phyloP scores from a whole-genome alignment of 495 filamentous ascomycete genomes.

The Neurospora pannonica region DNA sequence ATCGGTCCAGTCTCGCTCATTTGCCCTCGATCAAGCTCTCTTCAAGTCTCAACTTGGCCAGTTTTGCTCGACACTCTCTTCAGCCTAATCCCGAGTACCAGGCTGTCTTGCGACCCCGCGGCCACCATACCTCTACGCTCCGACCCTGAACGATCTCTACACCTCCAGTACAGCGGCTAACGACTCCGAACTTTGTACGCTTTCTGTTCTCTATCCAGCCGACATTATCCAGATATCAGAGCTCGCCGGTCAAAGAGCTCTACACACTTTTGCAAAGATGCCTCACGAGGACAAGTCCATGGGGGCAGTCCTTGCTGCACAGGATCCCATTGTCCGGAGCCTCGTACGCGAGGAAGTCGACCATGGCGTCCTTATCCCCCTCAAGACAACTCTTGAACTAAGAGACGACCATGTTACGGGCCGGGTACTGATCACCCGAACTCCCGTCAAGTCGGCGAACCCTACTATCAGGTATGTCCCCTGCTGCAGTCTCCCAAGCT shows the following conservation, averaged over 20 bases:
- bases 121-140: background rate
- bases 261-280: conserved; percentile 12
- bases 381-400: conserved; percentile 48
- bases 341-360: conserved; percentile 22
- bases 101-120: background rate
- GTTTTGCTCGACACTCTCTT: background rate
- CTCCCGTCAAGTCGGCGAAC: conserved; percentile 44
- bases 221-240: background rate
- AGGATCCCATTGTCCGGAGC: conserved; percentile 19
- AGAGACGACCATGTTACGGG: conserved; percentile 37
- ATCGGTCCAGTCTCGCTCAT: background rate
- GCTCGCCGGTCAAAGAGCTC: background rate
- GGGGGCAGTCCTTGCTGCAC: conserved; percentile 13
- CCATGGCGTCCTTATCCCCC: conserved; percentile 37
- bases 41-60: background rate
- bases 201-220: background rate
- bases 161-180: background rate
- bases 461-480: conserved; percentile 36
- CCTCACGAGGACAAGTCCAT: conserved; percentile 16
- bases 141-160: background rate
- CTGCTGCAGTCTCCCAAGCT: background rate
- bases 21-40: background rate
- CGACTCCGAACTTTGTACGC: background rate
- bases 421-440: conserved; percentile 42
- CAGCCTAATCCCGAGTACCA: background rate